Evolutionary conservation across 805 yeast species (phyloP).

Genomic region (Suhomyces vadensis): DNA sequence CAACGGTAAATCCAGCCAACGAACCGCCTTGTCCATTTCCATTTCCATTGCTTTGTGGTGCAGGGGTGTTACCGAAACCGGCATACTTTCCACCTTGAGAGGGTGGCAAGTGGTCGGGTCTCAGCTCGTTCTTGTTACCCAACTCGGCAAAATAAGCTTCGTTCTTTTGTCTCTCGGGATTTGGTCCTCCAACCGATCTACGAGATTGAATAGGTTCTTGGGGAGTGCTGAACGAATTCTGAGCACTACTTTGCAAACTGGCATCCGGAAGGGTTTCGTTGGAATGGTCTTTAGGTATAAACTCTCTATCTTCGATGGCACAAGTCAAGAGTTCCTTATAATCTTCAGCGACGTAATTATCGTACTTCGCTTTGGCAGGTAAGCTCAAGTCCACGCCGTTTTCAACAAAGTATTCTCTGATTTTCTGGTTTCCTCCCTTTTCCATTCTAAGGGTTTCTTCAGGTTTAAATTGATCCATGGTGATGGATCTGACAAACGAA

Average conservation of each 20-base stretch:
- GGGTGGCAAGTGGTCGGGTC: constrained; percentile 83
- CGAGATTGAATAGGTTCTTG: constrained; percentile 40
- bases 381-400: constrained; percentile 69
- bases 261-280: constrained; percentile 43
- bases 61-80: constrained; percentile 87
- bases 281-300: constrained; percentile 62
- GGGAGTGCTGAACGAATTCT: constrained; percentile 12
- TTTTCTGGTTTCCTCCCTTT: constrained; percentile 84
- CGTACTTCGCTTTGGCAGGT: constrained; percentile 75
- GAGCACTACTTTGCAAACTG: constrained; percentile 2
- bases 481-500: constrained; percentile 92
- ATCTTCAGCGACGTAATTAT: constrained; percentile 91
- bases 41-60: constrained; percentile 34
- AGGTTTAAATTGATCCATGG: constrained; percentile 97
- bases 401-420: constrained; percentile 62
- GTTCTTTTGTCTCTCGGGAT: constrained; percentile 55
- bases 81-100: constrained; percentile 91
- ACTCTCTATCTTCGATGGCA: constrained; percentile 69
- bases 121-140: constrained; percentile 67
- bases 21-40: constrained; percentile 46
- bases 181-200: constrained; percentile 31
- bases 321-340: constrained; percentile 81
- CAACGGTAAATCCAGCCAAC: constrained; percentile 59
- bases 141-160: constrained; percentile 81
- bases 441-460: constrained; percentile 92